phyloP scores from a whole-genome alignment of 495 filamentous ascomycete genomes.

The Trichoderma asperelloides region DNA sequence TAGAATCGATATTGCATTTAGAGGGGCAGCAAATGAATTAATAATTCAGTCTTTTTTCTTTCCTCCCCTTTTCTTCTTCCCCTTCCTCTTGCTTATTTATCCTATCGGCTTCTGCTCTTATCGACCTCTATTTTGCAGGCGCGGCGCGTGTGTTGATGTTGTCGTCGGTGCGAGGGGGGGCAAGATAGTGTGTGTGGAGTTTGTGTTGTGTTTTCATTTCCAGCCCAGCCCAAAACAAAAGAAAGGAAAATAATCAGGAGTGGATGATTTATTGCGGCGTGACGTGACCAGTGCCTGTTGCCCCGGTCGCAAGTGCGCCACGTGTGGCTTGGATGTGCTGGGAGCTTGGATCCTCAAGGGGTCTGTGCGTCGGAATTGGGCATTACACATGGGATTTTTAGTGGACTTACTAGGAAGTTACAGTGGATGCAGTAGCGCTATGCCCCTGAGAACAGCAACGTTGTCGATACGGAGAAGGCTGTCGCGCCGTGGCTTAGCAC shows the following conservation, averaged over 20 bases:
- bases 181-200: background rate
- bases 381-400: background rate
- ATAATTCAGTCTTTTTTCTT: background rate
- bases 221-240: background rate
- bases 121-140: background rate
- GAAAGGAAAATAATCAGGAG: background rate
- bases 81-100: background rate
- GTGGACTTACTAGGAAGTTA: background rate
- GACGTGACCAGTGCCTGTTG: slow-evolving; percentile 5
- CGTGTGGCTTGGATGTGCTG: background rate
- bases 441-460: background rate
- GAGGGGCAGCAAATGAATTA: slow-evolving; percentile 2
- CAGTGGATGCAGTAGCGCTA: background rate
- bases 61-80: background rate
- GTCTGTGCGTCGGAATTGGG: background rate
- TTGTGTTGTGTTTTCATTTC: background rate
- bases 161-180: background rate
- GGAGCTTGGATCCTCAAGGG: background rate
- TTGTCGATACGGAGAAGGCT: background rate
- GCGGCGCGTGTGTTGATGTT: slow-evolving; percentile 3
- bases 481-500: background rate
- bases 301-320: slow-evolving; percentile 1
- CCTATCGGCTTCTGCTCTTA: background rate
- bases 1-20: background rate
- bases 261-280: background rate